Percentiles rank a stretch among this genome's conserved stretches.
phyloP scores from a whole-genome alignment of 805 yeast genomes.

The Groenewaldozyma salmanticensis region DNA sequence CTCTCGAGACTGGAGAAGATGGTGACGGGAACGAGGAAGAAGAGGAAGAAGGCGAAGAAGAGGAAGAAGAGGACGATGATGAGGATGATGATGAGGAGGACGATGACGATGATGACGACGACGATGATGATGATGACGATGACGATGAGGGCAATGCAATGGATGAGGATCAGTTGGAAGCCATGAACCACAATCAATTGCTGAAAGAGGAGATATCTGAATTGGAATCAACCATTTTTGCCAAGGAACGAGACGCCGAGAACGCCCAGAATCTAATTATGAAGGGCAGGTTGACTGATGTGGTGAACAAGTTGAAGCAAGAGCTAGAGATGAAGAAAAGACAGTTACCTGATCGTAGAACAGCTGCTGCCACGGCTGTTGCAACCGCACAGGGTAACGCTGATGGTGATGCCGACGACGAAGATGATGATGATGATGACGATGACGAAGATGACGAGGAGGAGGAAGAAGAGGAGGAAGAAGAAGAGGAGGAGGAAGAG shows the following conservation, averaged over 20 bases:
- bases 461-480: slow-evolving; percentile 30
- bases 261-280: slow-evolving; percentile 74
- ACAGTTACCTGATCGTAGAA: slow-evolving; percentile 37
- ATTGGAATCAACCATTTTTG: slow-evolving; percentile 63
- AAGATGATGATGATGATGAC: slow-evolving; percentile 22
- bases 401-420: slow-evolving; percentile 25
- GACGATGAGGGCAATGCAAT: slow-evolving; percentile 42
- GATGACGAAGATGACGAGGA: slow-evolving; percentile 30
- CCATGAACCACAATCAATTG: slow-evolving; percentile 56
- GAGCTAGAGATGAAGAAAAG: slow-evolving; percentile 75
- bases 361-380: slow-evolving; percentile 2
- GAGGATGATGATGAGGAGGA: slow-evolving; percentile 42
- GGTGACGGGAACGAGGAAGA: slow-evolving; percentile 20
- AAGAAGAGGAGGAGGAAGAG: slow-evolving; percentile 41
- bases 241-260: slow-evolving; percentile 61
- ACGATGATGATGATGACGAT: slow-evolving; percentile 41
- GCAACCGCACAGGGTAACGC: slow-evolving; percentile 17
- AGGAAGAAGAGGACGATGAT: slow-evolving; percentile 38
- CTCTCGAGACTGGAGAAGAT: slow-evolving; percentile 11
- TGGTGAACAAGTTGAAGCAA: slow-evolving; percentile 63
- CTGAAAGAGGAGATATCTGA: slow-evolving; percentile 80
- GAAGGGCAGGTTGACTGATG: slow-evolving; percentile 77
- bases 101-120: slow-evolving; percentile 47
- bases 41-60: slow-evolving; percentile 30
- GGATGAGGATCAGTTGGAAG: slow-evolving; percentile 44